These are phyloP conservation scores for Geotrichum aggregatum DNA, from an alignment of 1,139 yeast genomes.

Conservation along the genomic window DNA sequence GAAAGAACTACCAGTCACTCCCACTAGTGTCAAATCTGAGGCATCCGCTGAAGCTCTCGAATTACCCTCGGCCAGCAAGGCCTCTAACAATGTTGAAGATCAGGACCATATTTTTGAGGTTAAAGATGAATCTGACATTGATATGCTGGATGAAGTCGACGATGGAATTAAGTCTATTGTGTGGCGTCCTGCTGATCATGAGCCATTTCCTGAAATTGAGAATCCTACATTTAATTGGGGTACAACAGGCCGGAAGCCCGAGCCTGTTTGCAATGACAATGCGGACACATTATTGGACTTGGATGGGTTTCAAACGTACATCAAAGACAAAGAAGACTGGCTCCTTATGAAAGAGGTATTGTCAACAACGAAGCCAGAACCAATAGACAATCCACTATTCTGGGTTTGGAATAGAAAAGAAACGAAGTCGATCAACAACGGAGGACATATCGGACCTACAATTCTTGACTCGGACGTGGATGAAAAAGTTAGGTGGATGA, in stretches of 20 bases:
- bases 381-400: conserved; percentile 47
- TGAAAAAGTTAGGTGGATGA: conserved; percentile 20
- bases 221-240: conserved; percentile 24
- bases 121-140: conserved; percentile 19
- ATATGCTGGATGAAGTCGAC: conserved; percentile 18
- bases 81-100: background rate
- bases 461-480: conserved; percentile 18
- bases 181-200: conserved; percentile 16
- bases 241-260: conserved; percentile 38
- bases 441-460: conserved; percentile 18
- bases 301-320: conserved; percentile 48
- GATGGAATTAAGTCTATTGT: conserved; percentile 5
- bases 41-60: background rate
- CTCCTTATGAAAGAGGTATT: conserved; percentile 49
- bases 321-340: conserved; percentile 76
- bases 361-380: conserved; percentile 33
- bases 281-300: conserved; percentile 44
- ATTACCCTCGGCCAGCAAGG: background rate
- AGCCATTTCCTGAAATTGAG: background rate
- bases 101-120: background rate
- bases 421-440: conserved; percentile 24
- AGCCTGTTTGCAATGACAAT: conserved; percentile 50
- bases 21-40: background rate
- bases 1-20: background rate
- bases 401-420: conserved; percentile 68